Percentiles rank a stretch among this genome's conserved stretches.
Conservation (phyloP, 176 grass and related monocot genomes). For the Poa pratensis region DNA sequence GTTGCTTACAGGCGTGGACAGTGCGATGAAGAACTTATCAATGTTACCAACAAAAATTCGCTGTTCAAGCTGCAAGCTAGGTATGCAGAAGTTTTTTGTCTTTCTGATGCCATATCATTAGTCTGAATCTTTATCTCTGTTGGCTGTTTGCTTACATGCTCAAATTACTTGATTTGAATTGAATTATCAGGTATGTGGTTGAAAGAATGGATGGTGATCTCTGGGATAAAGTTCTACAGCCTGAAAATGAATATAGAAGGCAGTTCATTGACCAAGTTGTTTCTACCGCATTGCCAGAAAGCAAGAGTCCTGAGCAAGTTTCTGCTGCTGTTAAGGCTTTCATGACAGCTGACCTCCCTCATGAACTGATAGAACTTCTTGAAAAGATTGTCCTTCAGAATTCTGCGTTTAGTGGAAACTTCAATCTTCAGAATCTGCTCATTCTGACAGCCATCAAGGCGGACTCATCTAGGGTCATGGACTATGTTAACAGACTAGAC, state of each 20-base stretch:
- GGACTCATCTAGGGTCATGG: slow-evolving; percentile 94
- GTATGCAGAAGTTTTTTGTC: slow-evolving; percentile 51
- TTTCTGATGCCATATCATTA: slow-evolving; percentile 4
- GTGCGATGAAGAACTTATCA: slow-evolving; percentile 91
- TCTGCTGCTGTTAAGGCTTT: slow-evolving; percentile 99
- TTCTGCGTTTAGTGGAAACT: slow-evolving; percentile 98
- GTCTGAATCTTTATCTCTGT: slow-evolving; percentile 4
- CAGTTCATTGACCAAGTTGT: slow-evolving; percentile 99
- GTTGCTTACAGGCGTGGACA: slow-evolving; percentile 93
- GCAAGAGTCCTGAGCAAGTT: slow-evolving; percentile 99
- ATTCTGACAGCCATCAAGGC: slow-evolving; percentile 98
- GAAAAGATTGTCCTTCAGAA: slow-evolving; percentile 99
- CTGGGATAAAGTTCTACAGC: slow-evolving; percentile 98
- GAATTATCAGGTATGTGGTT: slow-evolving; percentile 83
- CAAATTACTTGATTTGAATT: slow-evolving; percentile 37
- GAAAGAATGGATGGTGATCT: slow-evolving; percentile 98
- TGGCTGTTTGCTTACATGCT: slow-evolving; percentile 21
- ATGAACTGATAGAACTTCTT: slow-evolving; percentile 96
- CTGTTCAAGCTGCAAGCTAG: slow-evolving; percentile 95
- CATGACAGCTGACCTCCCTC: slow-evolving; percentile 98
- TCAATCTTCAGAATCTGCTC: slow-evolving; percentile 96
- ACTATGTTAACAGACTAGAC: slow-evolving; percentile 95
- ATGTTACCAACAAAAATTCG: slow-evolving; percentile 96
- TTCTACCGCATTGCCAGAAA: slow-evolving; percentile 94
- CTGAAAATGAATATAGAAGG: slow-evolving; percentile 98